phyloP scores from a whole-genome alignment of 805 yeast genomes.

The Wickerhamiella siamensis region DNA sequence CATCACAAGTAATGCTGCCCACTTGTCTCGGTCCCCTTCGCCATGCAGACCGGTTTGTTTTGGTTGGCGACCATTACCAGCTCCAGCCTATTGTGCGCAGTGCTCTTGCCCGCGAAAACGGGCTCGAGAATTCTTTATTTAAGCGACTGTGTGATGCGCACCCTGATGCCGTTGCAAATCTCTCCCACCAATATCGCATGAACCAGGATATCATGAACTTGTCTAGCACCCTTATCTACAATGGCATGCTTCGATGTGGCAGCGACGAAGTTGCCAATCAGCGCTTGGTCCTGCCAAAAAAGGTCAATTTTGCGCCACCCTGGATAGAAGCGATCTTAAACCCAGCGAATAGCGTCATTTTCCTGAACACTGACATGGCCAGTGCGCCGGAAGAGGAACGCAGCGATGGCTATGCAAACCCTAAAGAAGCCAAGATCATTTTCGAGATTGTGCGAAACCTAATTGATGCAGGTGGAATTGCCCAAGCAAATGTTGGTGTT shows the following conservation, averaged over 20 bases:
- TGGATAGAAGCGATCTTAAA: conserved; percentile 30
- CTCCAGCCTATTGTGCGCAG: conserved; percentile 75
- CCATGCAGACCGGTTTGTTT: conserved; percentile 59
- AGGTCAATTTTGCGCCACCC: conserved; percentile 9
- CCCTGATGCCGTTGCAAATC: conserved; percentile 62
- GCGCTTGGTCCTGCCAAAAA: conserved; percentile 34
- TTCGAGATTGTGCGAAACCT: conserved; percentile 39
- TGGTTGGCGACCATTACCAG: conserved; percentile 96
- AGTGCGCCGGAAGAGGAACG: conserved; percentile 40
- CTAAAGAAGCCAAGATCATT: conserved; percentile 54
- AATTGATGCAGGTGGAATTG: conserved; percentile 21
- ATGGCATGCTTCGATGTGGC: conserved; percentile 67
- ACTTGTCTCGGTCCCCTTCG: conserved; percentile 77
- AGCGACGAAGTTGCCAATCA: conserved; percentile 49
- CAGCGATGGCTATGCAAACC: conserved; percentile 62
- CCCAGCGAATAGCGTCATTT: conserved; percentile 46
- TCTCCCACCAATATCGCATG: conserved; percentile 85
- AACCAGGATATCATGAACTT: conserved; percentile 73
- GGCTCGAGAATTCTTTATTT: conserved; percentile 65
- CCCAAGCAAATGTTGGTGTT: conserved; percentile 45
- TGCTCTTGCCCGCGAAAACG: conserved; percentile 47
- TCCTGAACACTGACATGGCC: conserved; percentile 62
- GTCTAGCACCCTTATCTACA: conserved; percentile 66
- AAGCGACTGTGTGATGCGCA: conserved; percentile 53
- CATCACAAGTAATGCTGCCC: conserved; percentile 90